These are phyloP conservation scores for Colletotrichum graminicola DNA, from an alignment of 2,329 filamentous ascomycete species.

Conservation along the genomic window DNA sequence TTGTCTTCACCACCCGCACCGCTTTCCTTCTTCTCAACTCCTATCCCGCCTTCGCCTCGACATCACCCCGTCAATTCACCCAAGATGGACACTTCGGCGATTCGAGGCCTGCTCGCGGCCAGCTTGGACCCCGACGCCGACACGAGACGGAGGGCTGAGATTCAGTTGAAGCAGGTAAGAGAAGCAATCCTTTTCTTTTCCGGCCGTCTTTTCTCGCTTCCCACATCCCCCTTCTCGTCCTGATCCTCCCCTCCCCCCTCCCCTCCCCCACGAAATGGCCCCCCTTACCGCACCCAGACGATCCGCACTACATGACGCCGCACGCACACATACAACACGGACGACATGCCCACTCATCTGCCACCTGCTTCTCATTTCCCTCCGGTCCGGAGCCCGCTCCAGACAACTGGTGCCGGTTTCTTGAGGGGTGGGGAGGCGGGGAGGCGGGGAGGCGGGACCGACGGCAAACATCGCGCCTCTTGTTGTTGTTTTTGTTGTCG, in stretches of 20 bases:
- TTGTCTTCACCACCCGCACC: slow-evolving; percentile 42
- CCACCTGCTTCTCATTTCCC: slow-evolving; percentile 33
- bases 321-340: slow-evolving; percentile 21
- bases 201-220: slow-evolving; percentile 18
- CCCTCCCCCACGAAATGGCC: slow-evolving; percentile 40
- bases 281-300: slow-evolving; percentile 35
- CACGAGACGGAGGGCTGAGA: slow-evolving; percentile 80
- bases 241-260: slow-evolving; percentile 28
- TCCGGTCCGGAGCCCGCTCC: slow-evolving; percentile 19
- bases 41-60: slow-evolving; percentile 42
- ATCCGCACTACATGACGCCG: slow-evolving; percentile 37
- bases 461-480: slow-evolving; percentile 23
- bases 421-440: neutral
- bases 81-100: slow-evolving; percentile 79
- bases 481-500: slow-evolving; percentile 46
- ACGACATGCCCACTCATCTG: slow-evolving; percentile 24
- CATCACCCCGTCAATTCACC: slow-evolving; percentile 43
- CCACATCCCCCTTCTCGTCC: slow-evolving; percentile 13
- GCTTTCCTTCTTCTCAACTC: slow-evolving; percentile 43
- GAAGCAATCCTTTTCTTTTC: slow-evolving; percentile 46
- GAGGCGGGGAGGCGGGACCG: neutral
- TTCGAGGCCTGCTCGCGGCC: slow-evolving; percentile 82
- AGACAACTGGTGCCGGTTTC: slow-evolving; percentile 1
- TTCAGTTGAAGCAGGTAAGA: slow-evolving; percentile 84
- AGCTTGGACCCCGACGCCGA: slow-evolving; percentile 82